Base-by-base conservation (phyloP, 2,329 filamentous ascomycete genomes). In the Coniochaeta sp. region DNA sequence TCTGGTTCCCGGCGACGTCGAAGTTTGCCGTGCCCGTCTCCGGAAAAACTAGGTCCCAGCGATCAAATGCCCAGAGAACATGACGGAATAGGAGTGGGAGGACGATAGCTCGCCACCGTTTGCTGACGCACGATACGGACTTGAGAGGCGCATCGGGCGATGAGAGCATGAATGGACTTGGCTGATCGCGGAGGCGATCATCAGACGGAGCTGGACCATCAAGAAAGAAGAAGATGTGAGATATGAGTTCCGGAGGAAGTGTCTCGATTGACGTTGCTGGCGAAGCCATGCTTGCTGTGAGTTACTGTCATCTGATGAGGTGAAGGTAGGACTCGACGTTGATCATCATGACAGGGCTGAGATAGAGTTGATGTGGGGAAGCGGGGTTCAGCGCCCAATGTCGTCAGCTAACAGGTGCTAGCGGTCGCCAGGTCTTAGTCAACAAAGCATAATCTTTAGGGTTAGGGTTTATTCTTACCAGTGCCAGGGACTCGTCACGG, bases 201-300 rank as follows among this genome's bases (percentile, higher is more conserved):
- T 77, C 71, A 0, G 85, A 84, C 14, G 81, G 79, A 10, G 82
- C 76, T 2, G 75, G 68, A 0, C 66, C 66, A 64, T 82, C 78
- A 55, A 89, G 74, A 65, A 79, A 79, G n/a, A 71, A 72, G 65
- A 89, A 76, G 64, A 89, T 80, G 3, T 82, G 75, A 58, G 79
- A 70, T 24, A 88, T 72, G 54, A 89, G 73, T 72, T 90, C 87
- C 63, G 82, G 83, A 2, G 86, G 87, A 22, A 89, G 77, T 28
- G 66, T 59, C 28, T 73, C 62, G 67, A 76, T 55, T 30, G 26
- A 3, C 9, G 24, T n/a, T 52, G 24, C 4, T 52, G 47, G n/a
- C 3, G 10, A 26, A 28, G 22, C 47, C 47, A 52, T 52, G 14
- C 24, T 47, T 22, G 16, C 38, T n/a, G 17, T 19, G 16, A 40